Evolutionary conservation across 805 yeast species (phyloP), one percentile per base, ranked within the genome.

Genomic region (Ogataea pini): DNA sequence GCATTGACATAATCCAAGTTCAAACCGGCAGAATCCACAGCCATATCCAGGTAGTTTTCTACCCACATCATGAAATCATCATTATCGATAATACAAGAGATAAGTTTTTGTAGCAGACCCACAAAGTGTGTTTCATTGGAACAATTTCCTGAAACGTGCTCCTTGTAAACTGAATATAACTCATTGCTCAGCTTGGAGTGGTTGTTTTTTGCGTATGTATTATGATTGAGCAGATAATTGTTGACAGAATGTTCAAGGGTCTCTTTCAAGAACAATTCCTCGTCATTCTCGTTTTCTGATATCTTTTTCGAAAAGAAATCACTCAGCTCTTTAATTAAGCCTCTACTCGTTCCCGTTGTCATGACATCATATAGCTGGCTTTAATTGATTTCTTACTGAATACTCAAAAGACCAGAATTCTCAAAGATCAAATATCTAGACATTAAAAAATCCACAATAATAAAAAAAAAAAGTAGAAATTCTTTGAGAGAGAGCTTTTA

Each of bases 1-100:
- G 42, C 16, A 9, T 36, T 32, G 3, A 47, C 48, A 16, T 77
- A 67, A 7, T 57, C 58, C n/a, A 71, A 55, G 46, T 70, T 73
- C 44, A 65, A 68, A 2, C 86, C 84, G 0, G 85, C 82, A 29
- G 85, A 78, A 55, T 83, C 83, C 3, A 82, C 66, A 0, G 85
- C 82, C 0, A 79, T 77, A 10, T 67, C 67, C 10, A 74, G 57
- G 49, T 79, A 75, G 29, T 75, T 68, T 24, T 68, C 64, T 41
- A 79, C 68, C 87, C 88, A 84, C 33, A 69, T 60, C 18, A 60
- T 52, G 8, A 77, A 60, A 32, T 69, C 72, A 9, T 65, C 62
- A 9, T 59, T 58, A 22, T 57, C 59, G 5, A 55, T 50, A 4
- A 73, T 60, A 16, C 63, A 66, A 1, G 71, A 69, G 44, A 65